Evolutionary conservation across 352 stramenopile genomes (phyloP).

Genomic region (Globisporangium radiosum): DNA sequence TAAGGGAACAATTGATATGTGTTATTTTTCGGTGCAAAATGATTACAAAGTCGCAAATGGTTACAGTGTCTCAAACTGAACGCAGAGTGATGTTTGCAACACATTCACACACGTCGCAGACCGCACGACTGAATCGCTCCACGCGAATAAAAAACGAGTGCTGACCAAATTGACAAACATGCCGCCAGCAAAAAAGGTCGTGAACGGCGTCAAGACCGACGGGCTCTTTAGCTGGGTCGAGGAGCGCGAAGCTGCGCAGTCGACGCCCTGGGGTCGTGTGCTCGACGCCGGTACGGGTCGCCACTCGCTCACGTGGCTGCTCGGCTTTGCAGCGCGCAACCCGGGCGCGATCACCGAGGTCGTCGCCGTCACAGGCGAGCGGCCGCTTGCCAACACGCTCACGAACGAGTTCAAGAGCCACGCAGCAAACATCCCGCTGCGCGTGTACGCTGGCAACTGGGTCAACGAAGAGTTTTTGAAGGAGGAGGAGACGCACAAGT

Average conservation of each 20-base stretch:
- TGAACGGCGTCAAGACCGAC: constrained; percentile 37
- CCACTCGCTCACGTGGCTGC: constrained; percentile 88
- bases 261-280: constrained; percentile 47
- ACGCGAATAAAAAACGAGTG: background rate
- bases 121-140: background rate
- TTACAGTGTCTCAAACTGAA: too few species aligned
- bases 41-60: too few species aligned
- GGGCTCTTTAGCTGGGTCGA: constrained; percentile 74
- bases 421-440: constrained; percentile 23
- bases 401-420: constrained; percentile 30
- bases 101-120: background rate
- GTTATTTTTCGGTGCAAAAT: too few species aligned
- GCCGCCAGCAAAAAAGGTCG: constrained; percentile 14
- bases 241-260: constrained; percentile 33
- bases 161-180: constrained; percentile 3
- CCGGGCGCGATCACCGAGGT: constrained; percentile 25
- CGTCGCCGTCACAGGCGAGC: constrained; percentile 74
- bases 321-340: constrained; percentile 20
- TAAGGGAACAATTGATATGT: too few species aligned
- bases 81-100: too few species aligned
- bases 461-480: constrained; percentile 53
- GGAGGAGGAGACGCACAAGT: constrained; percentile 38
- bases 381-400: constrained; percentile 36
- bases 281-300: constrained; percentile 87
- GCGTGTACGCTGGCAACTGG: constrained; percentile 69